Percentiles rank a stretch among this genome's conserved stretches.
phyloP scores from a whole-genome alignment of 352 stramenopile species.

The Globisporangium rhizosaccharum region DNA sequence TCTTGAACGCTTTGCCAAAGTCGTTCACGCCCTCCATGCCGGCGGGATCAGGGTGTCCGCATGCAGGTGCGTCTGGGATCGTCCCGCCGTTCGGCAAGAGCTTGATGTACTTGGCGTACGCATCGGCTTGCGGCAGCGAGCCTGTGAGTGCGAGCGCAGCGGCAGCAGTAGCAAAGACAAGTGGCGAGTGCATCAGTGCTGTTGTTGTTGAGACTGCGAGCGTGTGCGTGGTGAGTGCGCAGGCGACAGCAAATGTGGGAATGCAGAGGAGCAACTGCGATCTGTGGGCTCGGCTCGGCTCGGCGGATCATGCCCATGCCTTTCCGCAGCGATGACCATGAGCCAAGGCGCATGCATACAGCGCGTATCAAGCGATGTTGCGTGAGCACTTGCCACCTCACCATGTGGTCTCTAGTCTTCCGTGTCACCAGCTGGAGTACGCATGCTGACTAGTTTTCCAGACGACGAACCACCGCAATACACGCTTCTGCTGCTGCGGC shows the following conservation, averaged over 20 bases:
- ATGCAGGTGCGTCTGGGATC: constrained; percentile 31
- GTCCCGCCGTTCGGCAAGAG: constrained; percentile 52
- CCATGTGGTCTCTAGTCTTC: too few species aligned
- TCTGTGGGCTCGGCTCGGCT: neutral
- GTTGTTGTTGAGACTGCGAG: neutral
- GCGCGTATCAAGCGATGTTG: too few species aligned
- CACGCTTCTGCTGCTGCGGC: too few species aligned
- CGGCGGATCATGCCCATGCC: too few species aligned
- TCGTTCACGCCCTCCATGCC: constrained; percentile 43
- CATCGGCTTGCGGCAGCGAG: constrained; percentile 6
- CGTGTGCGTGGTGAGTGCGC: neutral
- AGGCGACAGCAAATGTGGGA: neutral
- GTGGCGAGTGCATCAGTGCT: neutral
- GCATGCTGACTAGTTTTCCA: too few species aligned
- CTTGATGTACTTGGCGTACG: constrained; percentile 39
- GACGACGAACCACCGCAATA: too few species aligned
- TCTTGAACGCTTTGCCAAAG: constrained; percentile 64
- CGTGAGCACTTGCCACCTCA: too few species aligned
- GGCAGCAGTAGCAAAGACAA: neutral
- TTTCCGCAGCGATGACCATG: too few species aligned
- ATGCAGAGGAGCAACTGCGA: neutral
- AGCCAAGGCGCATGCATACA: too few species aligned
- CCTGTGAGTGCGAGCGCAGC: constrained; percentile 9
- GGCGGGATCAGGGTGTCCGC: constrained; percentile 49
- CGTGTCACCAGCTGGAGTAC: too few species aligned